Percentiles rank a stretch among this genome's conserved stretches.
phyloP scores from a whole-genome alignment of 1,284 basidiomycete species.

The Trichosporon sp. region DNA sequence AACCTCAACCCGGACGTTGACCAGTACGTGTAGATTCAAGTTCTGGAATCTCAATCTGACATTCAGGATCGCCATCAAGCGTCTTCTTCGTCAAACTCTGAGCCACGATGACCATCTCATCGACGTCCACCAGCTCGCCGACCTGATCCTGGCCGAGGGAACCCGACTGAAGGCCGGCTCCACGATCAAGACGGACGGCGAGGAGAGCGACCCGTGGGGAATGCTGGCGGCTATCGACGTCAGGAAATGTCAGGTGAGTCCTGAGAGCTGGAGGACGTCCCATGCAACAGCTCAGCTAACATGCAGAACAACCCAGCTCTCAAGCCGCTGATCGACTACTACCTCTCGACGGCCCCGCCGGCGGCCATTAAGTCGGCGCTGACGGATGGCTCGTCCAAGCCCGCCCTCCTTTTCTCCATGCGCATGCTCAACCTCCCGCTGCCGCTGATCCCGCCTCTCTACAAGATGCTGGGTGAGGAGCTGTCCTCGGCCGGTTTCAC shows the following conservation, averaged over 20 bases:
- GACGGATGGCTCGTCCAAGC: conserved; percentile 58
- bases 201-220: conserved; percentile 83
- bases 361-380: conserved; percentile 48
- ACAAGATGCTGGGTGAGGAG: conserved; percentile 79
- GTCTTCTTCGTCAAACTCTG: conserved; percentile 76
- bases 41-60: not conserved
- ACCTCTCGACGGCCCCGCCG: conserved; percentile 60
- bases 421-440: conserved; percentile 90
- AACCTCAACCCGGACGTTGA: conserved; percentile 78
- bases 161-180: conserved; percentile 66
- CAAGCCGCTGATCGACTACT: conserved; percentile 70
- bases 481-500: conserved; percentile 61
- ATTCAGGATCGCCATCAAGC: conserved; percentile 71
- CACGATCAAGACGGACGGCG: conserved; percentile 87
- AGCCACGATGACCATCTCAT: conserved; percentile 75
- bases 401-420: conserved; percentile 81
- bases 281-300: conserved; percentile 2
- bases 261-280: no score
- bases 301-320: conserved; percentile 69
- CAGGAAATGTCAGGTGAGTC: conserved; percentile 69
- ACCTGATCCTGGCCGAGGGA: conserved; percentile 67
- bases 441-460: conserved; percentile 85
- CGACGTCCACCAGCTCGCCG: conserved; percentile 70
- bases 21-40: conserved; percentile 58
- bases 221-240: conserved; percentile 80